Evolutionary conservation across 78 protist species (phyloP).

Genomic region (Cavenderia fasciculata): DNA sequence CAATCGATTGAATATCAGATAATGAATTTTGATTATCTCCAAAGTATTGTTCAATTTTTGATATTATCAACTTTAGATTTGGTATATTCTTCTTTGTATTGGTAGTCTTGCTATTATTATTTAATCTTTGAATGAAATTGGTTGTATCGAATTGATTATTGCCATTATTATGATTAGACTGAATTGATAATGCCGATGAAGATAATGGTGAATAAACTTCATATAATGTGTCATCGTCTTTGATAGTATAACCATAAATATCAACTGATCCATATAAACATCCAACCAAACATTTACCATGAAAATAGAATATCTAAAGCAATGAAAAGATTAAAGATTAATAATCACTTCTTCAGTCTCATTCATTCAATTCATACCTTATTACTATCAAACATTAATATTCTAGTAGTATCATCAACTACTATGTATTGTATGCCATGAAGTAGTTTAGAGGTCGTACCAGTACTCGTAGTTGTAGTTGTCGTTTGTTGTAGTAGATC

Average conservation of each 20-base stretch:
- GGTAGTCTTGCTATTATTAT: background rate
- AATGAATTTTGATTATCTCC: no score
- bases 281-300: constrained; percentile 10
- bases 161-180: background rate
- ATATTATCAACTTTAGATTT: background rate
- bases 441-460: no score
- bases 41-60: background rate
- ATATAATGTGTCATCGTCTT: background rate
- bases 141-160: background rate
- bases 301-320: constrained; percentile 69
- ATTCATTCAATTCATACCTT: no score
- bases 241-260: constrained; percentile 16
- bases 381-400: no score
- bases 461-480: no score
- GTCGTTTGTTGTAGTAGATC: no score
- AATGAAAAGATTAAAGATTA: no score
- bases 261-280: constrained; percentile 10
- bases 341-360: no score
- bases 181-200: constrained; percentile 34
- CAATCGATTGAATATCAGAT: no score
- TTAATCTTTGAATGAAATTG: background rate
- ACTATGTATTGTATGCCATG: no score
- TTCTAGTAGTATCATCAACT: no score
- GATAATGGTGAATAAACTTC: constrained; percentile 57
- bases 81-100: background rate